phyloP scores from a whole-genome alignment of 257 asterid genomes.

The Salvia hispanica region DNA sequence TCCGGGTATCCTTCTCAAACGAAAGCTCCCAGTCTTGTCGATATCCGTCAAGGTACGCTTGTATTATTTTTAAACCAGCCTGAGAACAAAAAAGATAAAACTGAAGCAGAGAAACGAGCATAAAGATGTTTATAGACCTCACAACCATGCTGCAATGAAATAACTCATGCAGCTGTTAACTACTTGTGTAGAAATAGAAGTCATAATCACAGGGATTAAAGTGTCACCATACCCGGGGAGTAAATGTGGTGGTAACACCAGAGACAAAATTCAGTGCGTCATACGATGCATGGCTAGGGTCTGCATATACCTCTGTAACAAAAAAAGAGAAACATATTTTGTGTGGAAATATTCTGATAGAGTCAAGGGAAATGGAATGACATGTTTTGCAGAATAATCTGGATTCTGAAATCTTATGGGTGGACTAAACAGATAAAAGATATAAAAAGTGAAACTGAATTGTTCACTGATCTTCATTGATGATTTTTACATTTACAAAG shows the following conservation, averaged over 20 bases:
- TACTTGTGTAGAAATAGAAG: neutral
- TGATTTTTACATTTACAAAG: neutral
- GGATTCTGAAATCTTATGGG: neutral
- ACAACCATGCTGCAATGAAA: neutral
- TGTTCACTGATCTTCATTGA: neutral
- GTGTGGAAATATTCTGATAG: neutral
- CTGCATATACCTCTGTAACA: constrained; percentile 91
- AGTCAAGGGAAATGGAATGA: neutral
- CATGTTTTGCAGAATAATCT: neutral
- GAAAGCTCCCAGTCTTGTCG: constrained; percentile 97
- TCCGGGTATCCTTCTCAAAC: constrained; percentile 89
- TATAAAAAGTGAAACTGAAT: neutral
- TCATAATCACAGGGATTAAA: constrained; percentile 22
- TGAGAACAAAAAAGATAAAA: constrained; percentile 44
- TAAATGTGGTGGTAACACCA: constrained; percentile 80
- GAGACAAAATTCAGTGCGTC: constrained; percentile 75
- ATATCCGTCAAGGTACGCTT: constrained; percentile 85
- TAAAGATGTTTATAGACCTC: constrained; percentile 23
- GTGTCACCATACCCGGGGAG: constrained; percentile 70
- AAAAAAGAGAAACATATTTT: constrained; percentile 22
- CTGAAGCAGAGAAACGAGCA: too few relatives aligned
- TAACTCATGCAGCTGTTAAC: constrained; percentile 5
- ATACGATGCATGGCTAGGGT: constrained; percentile 78
- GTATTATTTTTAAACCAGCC: constrained; percentile 86
- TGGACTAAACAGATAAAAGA: neutral